These are phyloP conservation scores for Nelumbo lutea DNA, from an alignment of 164 flowering plant genomes.

Conservation along the genomic window DNA sequence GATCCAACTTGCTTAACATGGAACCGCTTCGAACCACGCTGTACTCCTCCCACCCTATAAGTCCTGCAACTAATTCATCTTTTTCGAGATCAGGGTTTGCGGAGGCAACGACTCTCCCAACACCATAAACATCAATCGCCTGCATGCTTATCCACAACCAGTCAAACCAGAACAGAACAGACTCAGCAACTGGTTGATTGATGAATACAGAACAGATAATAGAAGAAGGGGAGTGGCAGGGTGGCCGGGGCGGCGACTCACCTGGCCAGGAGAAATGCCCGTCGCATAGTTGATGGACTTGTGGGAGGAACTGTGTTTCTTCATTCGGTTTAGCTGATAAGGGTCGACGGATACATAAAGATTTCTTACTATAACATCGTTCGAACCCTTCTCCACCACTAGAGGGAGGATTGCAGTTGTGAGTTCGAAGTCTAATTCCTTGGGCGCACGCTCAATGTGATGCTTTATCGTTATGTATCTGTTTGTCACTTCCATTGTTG, in stretches of 20 bases:
- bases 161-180: too few relatives aligned
- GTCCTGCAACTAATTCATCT: slow-evolving; percentile 60
- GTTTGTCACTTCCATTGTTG: slow-evolving; percentile 47
- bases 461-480: slow-evolving; percentile 37
- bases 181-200: too few relatives aligned
- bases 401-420: slow-evolving; percentile 23
- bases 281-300: slow-evolving; percentile 18
- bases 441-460: slow-evolving; percentile 42
- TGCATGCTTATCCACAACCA: slow-evolving; percentile 11
- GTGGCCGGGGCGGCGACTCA: slow-evolving; percentile 8
- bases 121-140: slow-evolving; percentile 51
- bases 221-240: neutral
- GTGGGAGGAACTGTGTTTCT: slow-evolving; percentile 47
- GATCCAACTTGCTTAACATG: slow-evolving; percentile 42
- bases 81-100: slow-evolving; percentile 40
- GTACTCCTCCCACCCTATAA: slow-evolving; percentile 59
- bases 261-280: slow-evolving; percentile 42
- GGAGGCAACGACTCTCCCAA: slow-evolving; percentile 66
- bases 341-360: slow-evolving; percentile 71
- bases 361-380: slow-evolving; percentile 47
- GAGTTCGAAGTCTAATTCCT: slow-evolving; percentile 53
- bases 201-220: neutral
- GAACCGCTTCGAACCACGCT: slow-evolving; percentile 25
- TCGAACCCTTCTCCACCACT: slow-evolving; percentile 19
- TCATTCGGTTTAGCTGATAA: slow-evolving; percentile 75